Conservation (phyloP, 2,329 filamentous ascomycete genomes). For the Diaporthe destruens region DNA sequence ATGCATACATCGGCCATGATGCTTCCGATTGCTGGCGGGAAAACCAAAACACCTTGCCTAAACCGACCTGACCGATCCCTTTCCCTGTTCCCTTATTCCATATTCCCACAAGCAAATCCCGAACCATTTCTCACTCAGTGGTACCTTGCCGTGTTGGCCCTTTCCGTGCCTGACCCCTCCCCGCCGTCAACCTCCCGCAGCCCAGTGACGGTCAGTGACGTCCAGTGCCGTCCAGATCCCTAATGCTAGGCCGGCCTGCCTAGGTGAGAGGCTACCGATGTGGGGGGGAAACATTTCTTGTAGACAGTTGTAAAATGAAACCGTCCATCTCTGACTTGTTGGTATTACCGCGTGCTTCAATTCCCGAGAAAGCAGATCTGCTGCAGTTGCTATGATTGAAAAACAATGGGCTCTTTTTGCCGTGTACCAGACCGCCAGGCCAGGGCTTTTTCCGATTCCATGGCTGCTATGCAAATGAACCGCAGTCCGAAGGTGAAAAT, state of each 20-base stretch:
- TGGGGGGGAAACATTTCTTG: conserved; percentile 13
- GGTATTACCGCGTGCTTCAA: conserved; percentile 31
- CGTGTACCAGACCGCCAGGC: conserved; percentile 37
- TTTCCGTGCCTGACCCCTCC: neutral
- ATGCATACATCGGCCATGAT: conserved; percentile 36
- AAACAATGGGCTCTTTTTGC: conserved; percentile 33
- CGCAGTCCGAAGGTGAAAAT: conserved; percentile 20
- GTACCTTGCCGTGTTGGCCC: conserved; percentile 2
- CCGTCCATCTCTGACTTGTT: conserved; percentile 5
- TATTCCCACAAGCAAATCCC: conserved; percentile 14
- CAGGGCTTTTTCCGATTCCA: conserved; percentile 36
- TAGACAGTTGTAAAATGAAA: conserved; percentile 33
- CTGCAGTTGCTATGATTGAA: conserved; percentile 36
- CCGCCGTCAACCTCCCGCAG: neutral
- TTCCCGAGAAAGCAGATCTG: conserved; percentile 37
- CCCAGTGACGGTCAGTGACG: conserved; percentile 10
- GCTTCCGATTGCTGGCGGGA: conserved; percentile 35
- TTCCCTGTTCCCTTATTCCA: conserved; percentile 10
- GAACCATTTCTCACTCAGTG: conserved; percentile 14
- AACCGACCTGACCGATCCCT: conserved; percentile 14
- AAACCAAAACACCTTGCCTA: conserved; percentile 33
- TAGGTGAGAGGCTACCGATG: conserved; percentile 1
- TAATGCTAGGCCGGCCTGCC: conserved; percentile 26
- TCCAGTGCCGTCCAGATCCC: conserved; percentile 27
- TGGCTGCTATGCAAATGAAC: conserved; percentile 42